Evolutionary conservation across 495 filamentous ascomycete genomes (phyloP), one percentile per base, ranked within the genome.

Genomic region (Penicillium steckii): DNA sequence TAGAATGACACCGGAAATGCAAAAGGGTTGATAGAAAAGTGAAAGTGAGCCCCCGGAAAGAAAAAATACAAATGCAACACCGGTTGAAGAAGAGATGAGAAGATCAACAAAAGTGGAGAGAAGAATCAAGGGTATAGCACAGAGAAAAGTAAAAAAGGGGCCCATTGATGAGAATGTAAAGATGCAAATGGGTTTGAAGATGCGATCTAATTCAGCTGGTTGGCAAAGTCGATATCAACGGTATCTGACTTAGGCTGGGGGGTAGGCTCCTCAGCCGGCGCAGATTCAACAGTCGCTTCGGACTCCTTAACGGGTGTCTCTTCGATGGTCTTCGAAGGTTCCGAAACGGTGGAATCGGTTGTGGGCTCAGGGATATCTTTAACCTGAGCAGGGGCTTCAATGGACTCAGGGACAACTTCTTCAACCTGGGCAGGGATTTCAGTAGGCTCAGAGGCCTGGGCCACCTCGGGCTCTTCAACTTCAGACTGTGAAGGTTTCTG

Each of bases 221-320:
- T 65, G 40, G 50, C 60, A 45, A 69, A 62, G 44, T 71, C 68
- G 52, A 70, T 54, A 27, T 66, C 65, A 32, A 60, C 56, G 13
- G 61, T 60, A 35, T 57, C 46, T 8, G 59, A 43, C 45, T 66
- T 56, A 15, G 35, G 23, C 52, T 55, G 51, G 19, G 52, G 4
- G n/a, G 40, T 19, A 37, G 53, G 27, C 17, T 55, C 40, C 15
- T 56, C 53, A 21, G 48, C 25, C 8, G 19, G 13, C 23, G 38
- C 29, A 21, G 41, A 6, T 12, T 51, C 56, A n/a, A 43, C 19
- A n/a, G 18, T 43, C 5, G 19, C 21, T 13, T 6, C 4, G 2
- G 40, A 43, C 8, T 37, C 51, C 8, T 49, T 56, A 8, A 47
- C 22, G 10, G 27, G 12, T 1, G 38, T 43, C 30, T 49, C 47